These are phyloP conservation scores for Cenchrus purpureus DNA, from an alignment of 176 grass and related monocot species.

Conservation along the genomic window DNA sequence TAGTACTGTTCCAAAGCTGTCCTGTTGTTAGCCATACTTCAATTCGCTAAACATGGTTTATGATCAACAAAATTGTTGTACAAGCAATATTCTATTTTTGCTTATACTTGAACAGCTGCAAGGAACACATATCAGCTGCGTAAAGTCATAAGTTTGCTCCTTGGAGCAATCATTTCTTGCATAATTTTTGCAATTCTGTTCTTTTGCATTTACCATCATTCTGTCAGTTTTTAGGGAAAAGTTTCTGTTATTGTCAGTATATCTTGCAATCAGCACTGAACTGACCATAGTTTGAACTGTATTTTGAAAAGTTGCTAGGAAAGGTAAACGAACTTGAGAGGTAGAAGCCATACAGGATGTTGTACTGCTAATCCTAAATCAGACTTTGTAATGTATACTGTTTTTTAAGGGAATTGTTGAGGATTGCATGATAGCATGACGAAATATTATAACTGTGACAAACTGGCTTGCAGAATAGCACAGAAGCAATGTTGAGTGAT, in stretches of 20 bases:
- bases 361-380: constrained; percentile 13
- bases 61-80: background rate
- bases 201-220: background rate
- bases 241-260: constrained; percentile 8
- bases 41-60: background rate
- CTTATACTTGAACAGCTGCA: background rate
- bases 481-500: background rate
- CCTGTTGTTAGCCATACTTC: constrained; percentile 18
- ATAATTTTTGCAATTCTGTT: background rate
- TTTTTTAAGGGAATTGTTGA: constrained; percentile 8
- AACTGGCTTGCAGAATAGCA: background rate
- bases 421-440: constrained; percentile 11
- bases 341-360: constrained; percentile 14
- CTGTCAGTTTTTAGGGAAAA: constrained; percentile 17
- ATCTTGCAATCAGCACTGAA: constrained; percentile 12
- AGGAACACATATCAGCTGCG: background rate
- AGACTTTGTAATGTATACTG: constrained; percentile 9
- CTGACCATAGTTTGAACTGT: background rate
- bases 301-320: background rate
- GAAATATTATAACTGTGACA: background rate
- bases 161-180: constrained; percentile 10
- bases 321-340: constrained; percentile 17
- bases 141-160: background rate
- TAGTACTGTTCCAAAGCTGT: background rate
- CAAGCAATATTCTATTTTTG: background rate